These are phyloP conservation scores for Echria macrotheca DNA, from an alignment of 495 filamentous ascomycete species.

Conservation along the genomic window DNA sequence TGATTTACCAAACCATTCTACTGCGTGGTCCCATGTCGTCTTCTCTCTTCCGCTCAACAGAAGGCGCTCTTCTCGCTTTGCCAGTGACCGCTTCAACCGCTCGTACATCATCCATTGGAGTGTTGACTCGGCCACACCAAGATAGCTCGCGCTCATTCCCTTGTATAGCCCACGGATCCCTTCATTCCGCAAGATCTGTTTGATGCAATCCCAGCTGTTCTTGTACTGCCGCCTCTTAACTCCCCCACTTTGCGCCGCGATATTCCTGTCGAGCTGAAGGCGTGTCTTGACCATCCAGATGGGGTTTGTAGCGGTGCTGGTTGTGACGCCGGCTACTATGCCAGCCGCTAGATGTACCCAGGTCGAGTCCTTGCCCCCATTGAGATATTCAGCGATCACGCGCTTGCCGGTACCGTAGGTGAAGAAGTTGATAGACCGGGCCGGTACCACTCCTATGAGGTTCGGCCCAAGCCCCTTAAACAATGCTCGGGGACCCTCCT, in stretches of 20 bases:
- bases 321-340: slow-evolving; percentile 68
- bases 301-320: slow-evolving; percentile 81
- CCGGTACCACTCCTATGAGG: slow-evolving; percentile 80
- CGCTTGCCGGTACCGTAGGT: slow-evolving; percentile 85
- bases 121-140: slow-evolving; percentile 80
- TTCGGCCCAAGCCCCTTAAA: slow-evolving; percentile 90
- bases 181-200: slow-evolving; percentile 70
- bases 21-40: slow-evolving; percentile 57
- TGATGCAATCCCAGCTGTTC: slow-evolving; percentile 75
- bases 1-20: slow-evolving; percentile 64
- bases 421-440: slow-evolving; percentile 82
- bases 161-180: slow-evolving; percentile 75
- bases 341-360: slow-evolving; percentile 71
- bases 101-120: slow-evolving; percentile 87
- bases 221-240: slow-evolving; percentile 59
- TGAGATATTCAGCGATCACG: slow-evolving; percentile 61
- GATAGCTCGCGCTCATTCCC: slow-evolving; percentile 79
- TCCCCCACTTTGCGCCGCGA: slow-evolving; percentile 44
- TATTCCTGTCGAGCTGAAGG: slow-evolving; percentile 75
- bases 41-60: slow-evolving; percentile 47
- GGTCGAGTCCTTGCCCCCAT: slow-evolving; percentile 58
- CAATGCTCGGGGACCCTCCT: slow-evolving; percentile 75
- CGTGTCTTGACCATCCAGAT: slow-evolving; percentile 93
- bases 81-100: slow-evolving; percentile 65
- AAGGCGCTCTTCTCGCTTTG: slow-evolving; percentile 51